Base-by-base conservation (phyloP, 2,329 filamentous ascomycete species). In the Pyrenochaeta sp. region DNA sequence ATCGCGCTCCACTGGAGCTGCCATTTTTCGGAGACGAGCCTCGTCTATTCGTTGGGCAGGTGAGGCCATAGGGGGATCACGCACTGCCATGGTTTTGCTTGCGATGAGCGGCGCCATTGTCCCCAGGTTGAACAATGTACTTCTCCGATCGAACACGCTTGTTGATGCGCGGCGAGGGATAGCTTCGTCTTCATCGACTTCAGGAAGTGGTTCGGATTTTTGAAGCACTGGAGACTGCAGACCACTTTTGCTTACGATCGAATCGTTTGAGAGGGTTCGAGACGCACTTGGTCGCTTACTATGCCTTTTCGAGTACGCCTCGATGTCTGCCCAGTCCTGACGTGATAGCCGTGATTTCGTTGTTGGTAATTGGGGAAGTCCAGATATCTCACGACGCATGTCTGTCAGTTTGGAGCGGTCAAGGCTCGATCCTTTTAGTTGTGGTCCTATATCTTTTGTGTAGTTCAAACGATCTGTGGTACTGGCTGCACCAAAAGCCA, bases 1-100 rank as follows among this genome's bases (percentile, higher is more conserved):
- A 75, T 97, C 93, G 52, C 93, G 88, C 36, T 80, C 78, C 5
- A 78, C 71, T 12, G 74, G 69, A 10, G 59, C 61, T 22, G 60
- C 40, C 15, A 65, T 63, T 28, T 66, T 70, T 13, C 64, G 61
- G 34, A 70, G 46, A 13, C 54, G 54, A 13, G 56, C 36, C 12
- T 57, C 58, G 3, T 34, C 52, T 1, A 49, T 51, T 19, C 59
- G 52, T 50, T 52, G 34, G 25, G 43, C 50, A 19, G 58, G 45
- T 24, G 39, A 47, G 28, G 54, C 39, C 32, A 46, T 30, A 2
- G 42, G 42, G 12, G 59, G 39, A 7, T 24, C 24, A 50, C 30
- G 44, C 0, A 19, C 28, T 24, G 47, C 25, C 24, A 53, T 47
- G 24, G 62, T 45, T n/a, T 63, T 66, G 24, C 51, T 56, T 19